Base-by-base conservation (phyloP, 805 yeast species). In the Pichia exigua region DNA sequence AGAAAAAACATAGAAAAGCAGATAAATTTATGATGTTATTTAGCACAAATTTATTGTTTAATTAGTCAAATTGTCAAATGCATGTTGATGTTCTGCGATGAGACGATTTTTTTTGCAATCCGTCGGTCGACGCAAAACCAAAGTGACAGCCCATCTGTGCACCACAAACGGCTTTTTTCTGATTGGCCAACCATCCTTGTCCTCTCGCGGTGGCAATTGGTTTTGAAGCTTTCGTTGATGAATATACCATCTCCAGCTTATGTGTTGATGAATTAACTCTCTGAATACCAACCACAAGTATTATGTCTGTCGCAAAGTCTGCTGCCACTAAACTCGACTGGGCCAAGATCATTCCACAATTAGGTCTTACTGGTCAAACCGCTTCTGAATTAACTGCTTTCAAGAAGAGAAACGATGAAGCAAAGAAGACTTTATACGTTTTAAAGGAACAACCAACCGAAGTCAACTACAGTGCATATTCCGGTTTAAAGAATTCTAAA, bases 331-430 rank as follows among this genome's bases (percentile, higher is more conserved):
- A 90, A 76, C 76, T 92, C 72, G 95, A 94, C 80, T 94, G 98
- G 97, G 83, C 94, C 66, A 85, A 85, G 75, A 83, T 94, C 68
- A 80, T 87, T 69, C 74, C 91, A 61, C 82, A 90, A 61, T 79
- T 94, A 67, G 97, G 97, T 54, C 79, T 94, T 67, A 82, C 96
- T 55, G 99, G 99, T 57, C 74, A 83, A 67, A 94, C 99, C 57
- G 95, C 96, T 54, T 67, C 87, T 49, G 81, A 96, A 44, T 77
- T 60, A 70, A 81, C 94, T 49, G 80, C 95, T 30, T 94, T 94
- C 85, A 91, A 91, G 76, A 92, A 94, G 87, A 88, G 99, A 81
- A 85, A 90, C 73, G 99, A 94, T 67, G 98, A 94, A 71, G 98
- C 98, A 62, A 86, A 90, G 77, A 85, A 88, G 75, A 79, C 78